Base-by-base conservation (phyloP, 495 filamentous ascomycete genomes). In the Choiromyces venosus region DNA sequence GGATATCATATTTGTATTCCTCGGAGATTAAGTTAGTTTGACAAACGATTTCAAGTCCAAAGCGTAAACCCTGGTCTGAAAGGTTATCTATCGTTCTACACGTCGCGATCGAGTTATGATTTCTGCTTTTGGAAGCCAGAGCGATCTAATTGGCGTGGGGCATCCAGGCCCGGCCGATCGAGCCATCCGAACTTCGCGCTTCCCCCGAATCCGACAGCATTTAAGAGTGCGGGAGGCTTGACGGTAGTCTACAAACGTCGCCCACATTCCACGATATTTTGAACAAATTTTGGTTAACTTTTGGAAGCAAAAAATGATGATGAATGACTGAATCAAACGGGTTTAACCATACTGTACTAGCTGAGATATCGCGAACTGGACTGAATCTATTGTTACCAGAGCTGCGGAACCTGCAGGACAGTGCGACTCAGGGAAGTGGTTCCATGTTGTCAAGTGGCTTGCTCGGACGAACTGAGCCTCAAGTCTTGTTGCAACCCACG, bases 21-120 rank as follows among this genome's bases (percentile, higher is more conserved):
- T 61, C 52, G 52, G 52, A 61, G 52, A 61, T 61, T 29, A 61
- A 29, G n/a, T n/a, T n/a, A n/a, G n/a, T n/a, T 61, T 61, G 25
- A 61, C 52, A 61, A 61, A 29, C 3, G 0, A 61, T 61, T 61
- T 29, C 52, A 29, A 61, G 52, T 1, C 10, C 25, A 56, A 25
- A 25, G 12, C 25, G 25, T 33, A 29, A 33, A 61, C 10, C 10
- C 52, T 56, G 12, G 46, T 25, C n/a, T 4, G 1, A 56, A 56
- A 29, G 46, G 19, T 56, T 56, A 29, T 29, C 46, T 29, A 46
- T 46, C 44, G 4, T 25, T 25, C 46, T 61, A 5, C 52, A 1
- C 14, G 52, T 33, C 25, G 52, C 9, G 10, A 61, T 61, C 10
- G 25, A 61, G 25, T 14, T 61, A 56, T 14, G n/a, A 25, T 14